phyloP scores from a whole-genome alignment of 1,284 basidiomycete genomes.

The Fomitopsis pinicola region DNA sequence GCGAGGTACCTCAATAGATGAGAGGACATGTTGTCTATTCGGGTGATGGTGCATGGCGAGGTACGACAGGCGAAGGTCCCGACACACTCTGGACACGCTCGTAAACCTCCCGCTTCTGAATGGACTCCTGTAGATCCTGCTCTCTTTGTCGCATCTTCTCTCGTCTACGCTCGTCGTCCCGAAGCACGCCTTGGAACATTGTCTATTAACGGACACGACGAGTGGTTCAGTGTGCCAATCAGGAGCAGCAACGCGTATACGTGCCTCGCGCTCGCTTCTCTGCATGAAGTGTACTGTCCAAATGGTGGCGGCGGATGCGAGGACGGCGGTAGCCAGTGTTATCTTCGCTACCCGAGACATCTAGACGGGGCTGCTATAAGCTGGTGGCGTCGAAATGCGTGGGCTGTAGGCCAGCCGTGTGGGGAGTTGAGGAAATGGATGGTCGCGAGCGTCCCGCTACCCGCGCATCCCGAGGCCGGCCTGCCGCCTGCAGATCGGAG shows the following conservation, averaged over 20 bases:
- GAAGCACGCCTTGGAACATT: constrained; percentile 88
- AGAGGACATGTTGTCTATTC: not conserved
- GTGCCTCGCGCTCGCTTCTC: constrained; percentile 78
- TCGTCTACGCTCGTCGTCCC: constrained; percentile 78
- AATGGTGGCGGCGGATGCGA: constrained; percentile 69
- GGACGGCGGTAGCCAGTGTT: constrained; percentile 69
- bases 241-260: constrained; percentile 8
- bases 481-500: too few species aligned
- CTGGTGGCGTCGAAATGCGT: too few species aligned
- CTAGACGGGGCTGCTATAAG: not conserved
- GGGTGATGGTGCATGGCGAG: not conserved
- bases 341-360: constrained; percentile 79
- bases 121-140: constrained; percentile 61
- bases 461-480: not conserved
- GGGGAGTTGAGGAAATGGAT: not conserved
- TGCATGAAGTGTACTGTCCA: constrained; percentile 94
- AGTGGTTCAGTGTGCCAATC: not conserved
- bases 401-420: too few species aligned
- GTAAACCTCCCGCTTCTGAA: constrained; percentile 61
- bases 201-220: constrained; percentile 40
- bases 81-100: constrained; percentile 60
- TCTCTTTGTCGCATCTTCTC: constrained; percentile 70
- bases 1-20: not conserved
- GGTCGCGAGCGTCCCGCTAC: not conserved
- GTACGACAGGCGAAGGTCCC: not conserved